These are phyloP conservation scores for Starmerella vaccinii DNA, from an alignment of 805 yeast species.

Conservation along the genomic window DNA sequence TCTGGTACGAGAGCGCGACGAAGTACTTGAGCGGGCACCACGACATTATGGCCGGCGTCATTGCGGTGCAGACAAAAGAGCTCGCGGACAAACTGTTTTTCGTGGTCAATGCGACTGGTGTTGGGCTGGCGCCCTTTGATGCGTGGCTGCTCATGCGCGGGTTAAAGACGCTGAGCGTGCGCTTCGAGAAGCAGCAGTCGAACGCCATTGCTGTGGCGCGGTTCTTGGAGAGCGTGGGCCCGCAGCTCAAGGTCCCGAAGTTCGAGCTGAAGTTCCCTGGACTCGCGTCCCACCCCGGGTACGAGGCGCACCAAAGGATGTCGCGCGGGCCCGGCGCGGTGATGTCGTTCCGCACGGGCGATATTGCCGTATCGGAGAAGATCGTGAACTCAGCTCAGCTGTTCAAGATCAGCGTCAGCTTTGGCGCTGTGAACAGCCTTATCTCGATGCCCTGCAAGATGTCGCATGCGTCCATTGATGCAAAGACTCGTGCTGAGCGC, in stretches of 20 bases:
- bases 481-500: conserved; percentile 74
- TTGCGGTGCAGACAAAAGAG: conserved; percentile 55
- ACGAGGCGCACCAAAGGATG: conserved; percentile 64
- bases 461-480: conserved; percentile 96
- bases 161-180: conserved; percentile 71
- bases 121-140: conserved; percentile 87
- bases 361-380: conserved; percentile 50
- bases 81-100: conserved; percentile 62
- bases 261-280: conserved; percentile 83
- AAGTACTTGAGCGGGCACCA: conserved; percentile 91
- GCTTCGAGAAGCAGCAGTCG: conserved; percentile 79
- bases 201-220: conserved; percentile 69
- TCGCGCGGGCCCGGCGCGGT: conserved; percentile 86
- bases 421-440: conserved; percentile 87
- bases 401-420: conserved; percentile 83
- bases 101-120: conserved; percentile 81
- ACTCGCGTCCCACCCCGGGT: conserved; percentile 66
- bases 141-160: conserved; percentile 85
- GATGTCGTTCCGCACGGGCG: conserved; percentile 78
- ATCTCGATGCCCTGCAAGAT: conserved; percentile 89
- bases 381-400: conserved; percentile 67
- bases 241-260: conserved; percentile 11
- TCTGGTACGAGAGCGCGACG: conserved; percentile 89
- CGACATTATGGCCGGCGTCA: conserved; percentile 91
- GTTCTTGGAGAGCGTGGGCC: conserved; percentile 54